Evolutionary conservation across 202 grass and related monocot species (phyloP), one percentile per base, ranked within the genome.

Genomic region (Panicum virgatum): DNA sequence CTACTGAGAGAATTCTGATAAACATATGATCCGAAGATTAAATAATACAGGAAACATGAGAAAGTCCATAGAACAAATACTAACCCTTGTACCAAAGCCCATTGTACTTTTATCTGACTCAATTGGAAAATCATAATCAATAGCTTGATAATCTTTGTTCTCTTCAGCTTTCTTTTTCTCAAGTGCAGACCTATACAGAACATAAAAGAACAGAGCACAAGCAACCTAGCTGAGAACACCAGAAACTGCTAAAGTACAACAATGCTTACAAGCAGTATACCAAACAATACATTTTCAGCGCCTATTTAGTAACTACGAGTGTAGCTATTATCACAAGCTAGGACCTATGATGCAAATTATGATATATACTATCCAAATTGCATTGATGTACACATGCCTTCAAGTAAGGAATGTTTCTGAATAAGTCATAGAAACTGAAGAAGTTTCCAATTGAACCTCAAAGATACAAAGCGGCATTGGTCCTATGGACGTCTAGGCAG

Each of bases 111-210:
- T 78, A 73, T 92, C 82, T 78, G 92, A 88, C 81, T 89, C 92
- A 65, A 91, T 77, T 13, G 92, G 88, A 73, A 81, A 54, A 89
- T 97, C 95, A 75, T 97, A 97, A 87, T 97, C 92, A 69, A 97
- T 93, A 76, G 95, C 83, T 77, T 87, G 88, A 80, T 87, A 92
- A 65, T 59, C 76, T 85, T 91, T 91, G 64, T 66, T 88, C 65
- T 92, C 88, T 79, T 94, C 88, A 56, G 84, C 70, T 87, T 91
- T 92, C 88, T 97, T 97, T 86, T 94, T 90, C 86, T 94, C 90
- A 78, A 94, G 86, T 77, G 90, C 86, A 79, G 92, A 94, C 76
- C 94, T 97, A 70, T 34, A 82, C 53, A 85, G 52, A 82, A 83
- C 27, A 66, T 84, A 47, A 15, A 47, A 47, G 45, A 72, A n/a